phyloP scores from a whole-genome alignment of 176 grass and related monocot species.

The Triticum dicoccoides region DNA sequence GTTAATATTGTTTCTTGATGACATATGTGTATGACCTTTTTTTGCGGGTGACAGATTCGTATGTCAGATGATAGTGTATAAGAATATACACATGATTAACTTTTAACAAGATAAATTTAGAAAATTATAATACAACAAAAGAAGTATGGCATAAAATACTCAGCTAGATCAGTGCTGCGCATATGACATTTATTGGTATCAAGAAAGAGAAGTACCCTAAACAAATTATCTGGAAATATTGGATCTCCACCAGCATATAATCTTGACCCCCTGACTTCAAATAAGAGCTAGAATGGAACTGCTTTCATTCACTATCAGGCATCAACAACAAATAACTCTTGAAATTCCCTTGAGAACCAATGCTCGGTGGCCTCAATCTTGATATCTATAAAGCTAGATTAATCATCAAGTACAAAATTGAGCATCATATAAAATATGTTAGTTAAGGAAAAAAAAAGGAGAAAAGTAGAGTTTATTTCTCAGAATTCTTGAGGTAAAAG shows the following conservation, averaged over 20 bases:
- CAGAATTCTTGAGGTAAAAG: too few species aligned
- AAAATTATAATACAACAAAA: background rate
- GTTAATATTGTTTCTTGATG: background rate
- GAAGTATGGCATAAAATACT: background rate
- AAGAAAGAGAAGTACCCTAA: slow-evolving; percentile 60
- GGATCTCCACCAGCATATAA: slow-evolving; percentile 81
- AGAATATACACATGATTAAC: slow-evolving; percentile 55
- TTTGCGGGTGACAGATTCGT: background rate
- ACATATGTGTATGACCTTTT: too few species aligned
- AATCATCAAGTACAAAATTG: too few species aligned
- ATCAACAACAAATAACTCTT: slow-evolving; percentile 83
- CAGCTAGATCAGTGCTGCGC: background rate
- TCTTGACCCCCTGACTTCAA: slow-evolving; percentile 77
- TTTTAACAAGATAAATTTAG: background rate
- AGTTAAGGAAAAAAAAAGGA: too few species aligned
- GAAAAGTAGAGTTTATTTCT: too few species aligned
- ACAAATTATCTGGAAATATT: slow-evolving; percentile 84
- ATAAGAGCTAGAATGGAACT: slow-evolving; percentile 90
- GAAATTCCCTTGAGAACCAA: slow-evolving; percentile 46
- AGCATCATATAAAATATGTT: too few species aligned
- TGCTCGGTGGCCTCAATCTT: too few species aligned
- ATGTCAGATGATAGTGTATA: slow-evolving; percentile 21
- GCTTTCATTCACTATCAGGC: slow-evolving; percentile 51
- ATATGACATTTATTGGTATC: background rate
- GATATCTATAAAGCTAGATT: too few species aligned